phyloP scores from a whole-genome alignment of 1,284 basidiomycete species.

The Ustilago nuda region DNA sequence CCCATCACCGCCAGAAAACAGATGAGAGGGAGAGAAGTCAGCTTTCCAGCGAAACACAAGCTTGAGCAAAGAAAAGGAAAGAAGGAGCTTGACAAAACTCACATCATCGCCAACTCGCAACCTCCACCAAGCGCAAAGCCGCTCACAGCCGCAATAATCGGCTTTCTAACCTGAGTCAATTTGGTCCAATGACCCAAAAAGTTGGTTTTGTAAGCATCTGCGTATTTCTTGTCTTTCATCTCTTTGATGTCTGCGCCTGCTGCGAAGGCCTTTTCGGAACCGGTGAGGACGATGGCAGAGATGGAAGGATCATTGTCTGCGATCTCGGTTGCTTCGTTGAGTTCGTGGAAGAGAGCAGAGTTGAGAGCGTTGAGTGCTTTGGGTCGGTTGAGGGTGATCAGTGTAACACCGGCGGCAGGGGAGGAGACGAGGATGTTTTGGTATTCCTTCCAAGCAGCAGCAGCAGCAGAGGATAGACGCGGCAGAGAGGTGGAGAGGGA shows the following conservation, averaged over 20 bases:
- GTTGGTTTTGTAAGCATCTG: constrained; percentile 86
- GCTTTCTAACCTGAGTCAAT: constrained; percentile 83
- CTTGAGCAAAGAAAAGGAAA: not conserved
- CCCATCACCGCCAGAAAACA: not conserved
- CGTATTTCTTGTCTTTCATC: constrained; percentile 88
- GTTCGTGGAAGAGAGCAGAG: constrained; percentile 73
- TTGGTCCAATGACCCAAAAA: constrained; percentile 90
- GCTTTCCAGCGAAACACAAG: not conserved
- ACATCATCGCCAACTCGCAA: constrained; percentile 95
- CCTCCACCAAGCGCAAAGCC: constrained; percentile 97
- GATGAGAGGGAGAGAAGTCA: not conserved
- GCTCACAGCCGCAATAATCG: constrained; percentile 93
- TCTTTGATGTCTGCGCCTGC: constrained; percentile 93
- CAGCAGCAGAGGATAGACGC: constrained; percentile 37
- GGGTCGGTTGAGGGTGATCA: constrained; percentile 94
- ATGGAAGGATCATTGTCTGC: constrained; percentile 73
- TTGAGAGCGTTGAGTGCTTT: constrained; percentile 84
- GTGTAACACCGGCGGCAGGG: constrained; percentile 81
- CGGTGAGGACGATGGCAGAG: constrained; percentile 90
- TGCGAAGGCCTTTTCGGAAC: constrained; percentile 93
- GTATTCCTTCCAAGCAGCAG: constrained; percentile 66
- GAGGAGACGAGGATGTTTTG: constrained; percentile 80
- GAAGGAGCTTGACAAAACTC: constrained; percentile 15
- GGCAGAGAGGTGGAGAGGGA: constrained; percentile 56
- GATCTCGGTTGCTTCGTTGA: constrained; percentile 81